Conservation (phyloP, 805 yeast species). For the Pichia ethanolica region DNA sequence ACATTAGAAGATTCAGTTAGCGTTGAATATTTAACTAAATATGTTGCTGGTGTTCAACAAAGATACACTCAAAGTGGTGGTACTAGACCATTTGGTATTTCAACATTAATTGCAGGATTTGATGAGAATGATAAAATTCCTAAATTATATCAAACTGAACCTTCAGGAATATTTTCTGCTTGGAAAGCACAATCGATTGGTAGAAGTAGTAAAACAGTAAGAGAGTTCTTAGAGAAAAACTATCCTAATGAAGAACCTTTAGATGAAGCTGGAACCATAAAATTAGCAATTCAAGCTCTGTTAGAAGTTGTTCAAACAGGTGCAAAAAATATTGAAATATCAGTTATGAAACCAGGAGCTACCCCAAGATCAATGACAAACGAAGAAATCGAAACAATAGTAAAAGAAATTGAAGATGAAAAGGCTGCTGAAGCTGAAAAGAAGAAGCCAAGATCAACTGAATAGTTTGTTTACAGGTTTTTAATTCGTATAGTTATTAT, state of each 20-base stretch:
- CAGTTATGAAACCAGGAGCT: slow-evolving; percentile 69
- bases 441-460: slow-evolving; percentile 41
- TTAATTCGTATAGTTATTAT: no score
- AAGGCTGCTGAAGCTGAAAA: slow-evolving; percentile 77
- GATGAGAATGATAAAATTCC: slow-evolving; percentile 80
- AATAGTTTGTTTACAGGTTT: slow-evolving; percentile 4
- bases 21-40: slow-evolving; percentile 85
- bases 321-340: slow-evolving; percentile 89
- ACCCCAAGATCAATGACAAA: slow-evolving; percentile 51
- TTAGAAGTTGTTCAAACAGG: slow-evolving; percentile 98
- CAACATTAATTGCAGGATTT: slow-evolving; percentile 92
- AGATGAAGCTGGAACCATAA: slow-evolving; percentile 63
- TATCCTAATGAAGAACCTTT: slow-evolving; percentile 34
- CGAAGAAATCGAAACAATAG: slow-evolving; percentile 68
- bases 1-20: slow-evolving; percentile 93
- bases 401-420: slow-evolving; percentile 79
- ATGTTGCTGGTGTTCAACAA: slow-evolving; percentile 97
- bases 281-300: slow-evolving; percentile 76
- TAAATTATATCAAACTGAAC: slow-evolving; percentile 88
- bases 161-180: slow-evolving; percentile 93
- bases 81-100: slow-evolving; percentile 95
- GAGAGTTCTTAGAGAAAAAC: slow-evolving; percentile 90
- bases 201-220: slow-evolving; percentile 87
- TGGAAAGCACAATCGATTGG: slow-evolving; percentile 99
- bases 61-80: slow-evolving; percentile 97